Evolutionary conservation across 2,329 filamentous ascomycete species (phyloP).

Genomic region (Lachnellula subtilissima): DNA sequence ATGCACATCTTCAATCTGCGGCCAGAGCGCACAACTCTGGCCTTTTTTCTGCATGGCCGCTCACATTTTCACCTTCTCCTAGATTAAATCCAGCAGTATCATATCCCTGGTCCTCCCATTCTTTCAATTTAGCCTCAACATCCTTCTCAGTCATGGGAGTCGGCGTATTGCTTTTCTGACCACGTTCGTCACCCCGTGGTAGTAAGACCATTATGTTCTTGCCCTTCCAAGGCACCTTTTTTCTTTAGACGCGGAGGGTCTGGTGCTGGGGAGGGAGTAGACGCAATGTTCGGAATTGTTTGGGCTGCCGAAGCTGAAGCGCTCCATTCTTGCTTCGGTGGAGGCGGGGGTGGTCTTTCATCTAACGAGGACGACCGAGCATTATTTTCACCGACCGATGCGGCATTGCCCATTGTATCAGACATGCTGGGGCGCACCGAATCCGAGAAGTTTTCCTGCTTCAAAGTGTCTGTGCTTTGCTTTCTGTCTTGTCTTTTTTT

Average conservation of each 20-base stretch:
- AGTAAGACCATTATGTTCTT: slow-evolving; percentile 69
- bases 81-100: slow-evolving; percentile 64
- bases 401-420: slow-evolving; percentile 16
- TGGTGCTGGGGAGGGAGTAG: slow-evolving; percentile 29
- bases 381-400: slow-evolving; percentile 15
- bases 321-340: slow-evolving; percentile 24
- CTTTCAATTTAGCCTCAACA: slow-evolving; percentile 56
- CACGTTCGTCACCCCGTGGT: slow-evolving; percentile 63
- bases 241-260: slow-evolving; percentile 59
- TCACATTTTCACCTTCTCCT: slow-evolving; percentile 38
- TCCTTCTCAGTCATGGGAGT: slow-evolving; percentile 52
- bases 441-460: slow-evolving; percentile 27
- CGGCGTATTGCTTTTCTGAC: slow-evolving; percentile 49
- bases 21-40: slow-evolving; percentile 67
- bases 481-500: slow-evolving; percentile 28
- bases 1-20: slow-evolving; percentile 53
- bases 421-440: slow-evolving; percentile 21
- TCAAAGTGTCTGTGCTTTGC: slow-evolving; percentile 31
- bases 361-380: slow-evolving; percentile 17
- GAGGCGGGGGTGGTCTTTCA: slow-evolving; percentile 38
- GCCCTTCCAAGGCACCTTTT: slow-evolving; percentile 70
- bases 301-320: slow-evolving; percentile 18
- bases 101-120: slow-evolving; percentile 67
- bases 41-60: slow-evolving; percentile 22
- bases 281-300: neutral